Conservation (phyloP, 768 basidiomycete genomes). For the Phaffia tasmanica region DNA sequence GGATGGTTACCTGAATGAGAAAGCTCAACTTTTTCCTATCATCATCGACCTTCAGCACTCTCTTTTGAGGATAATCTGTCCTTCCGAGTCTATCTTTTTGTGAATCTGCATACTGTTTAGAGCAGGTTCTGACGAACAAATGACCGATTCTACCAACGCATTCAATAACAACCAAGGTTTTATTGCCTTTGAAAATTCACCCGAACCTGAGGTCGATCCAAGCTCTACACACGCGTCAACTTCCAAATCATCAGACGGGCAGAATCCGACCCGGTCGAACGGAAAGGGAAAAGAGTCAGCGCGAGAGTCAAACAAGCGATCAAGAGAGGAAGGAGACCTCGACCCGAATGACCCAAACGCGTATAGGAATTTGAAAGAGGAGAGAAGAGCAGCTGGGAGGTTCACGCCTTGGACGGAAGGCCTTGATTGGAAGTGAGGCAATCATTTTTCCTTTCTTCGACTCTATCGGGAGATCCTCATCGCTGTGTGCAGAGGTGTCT, state of each 20-base stretch:
- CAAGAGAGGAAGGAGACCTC: conserved; percentile 7
- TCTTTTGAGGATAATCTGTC: no score
- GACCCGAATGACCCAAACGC: conserved; percentile 14
- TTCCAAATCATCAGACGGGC: background rate
- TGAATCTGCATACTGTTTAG: no score
- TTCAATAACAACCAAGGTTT: conserved; percentile 13
- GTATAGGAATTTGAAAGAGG: conserved; percentile 24
- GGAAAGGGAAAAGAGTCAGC: background rate
- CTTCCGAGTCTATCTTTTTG: no score
- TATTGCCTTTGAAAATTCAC: conserved; percentile 21
- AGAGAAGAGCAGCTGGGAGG: conserved; percentile 5
- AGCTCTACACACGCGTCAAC: background rate
- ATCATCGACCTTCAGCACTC: no score
- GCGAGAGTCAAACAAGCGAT: conserved; percentile 14
- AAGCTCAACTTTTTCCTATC: no score
- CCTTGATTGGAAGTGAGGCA: conserved; percentile 52
- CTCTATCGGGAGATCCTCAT: background rate
- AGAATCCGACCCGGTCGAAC: background rate
- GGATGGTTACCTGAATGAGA: no score
- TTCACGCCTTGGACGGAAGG: conserved; percentile 56
- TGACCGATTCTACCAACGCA: background rate
- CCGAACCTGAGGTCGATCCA: conserved; percentile 12
- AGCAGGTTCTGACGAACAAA: no score
- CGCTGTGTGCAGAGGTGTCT: background rate
- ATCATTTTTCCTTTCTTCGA: background rate